A percentile compares a stretch with the other conserved stretches of the same genome.
Evolutionary conservation across 352 stramenopile genomes (phyloP).

Genomic region (Globisporangium spinosum): DNA sequence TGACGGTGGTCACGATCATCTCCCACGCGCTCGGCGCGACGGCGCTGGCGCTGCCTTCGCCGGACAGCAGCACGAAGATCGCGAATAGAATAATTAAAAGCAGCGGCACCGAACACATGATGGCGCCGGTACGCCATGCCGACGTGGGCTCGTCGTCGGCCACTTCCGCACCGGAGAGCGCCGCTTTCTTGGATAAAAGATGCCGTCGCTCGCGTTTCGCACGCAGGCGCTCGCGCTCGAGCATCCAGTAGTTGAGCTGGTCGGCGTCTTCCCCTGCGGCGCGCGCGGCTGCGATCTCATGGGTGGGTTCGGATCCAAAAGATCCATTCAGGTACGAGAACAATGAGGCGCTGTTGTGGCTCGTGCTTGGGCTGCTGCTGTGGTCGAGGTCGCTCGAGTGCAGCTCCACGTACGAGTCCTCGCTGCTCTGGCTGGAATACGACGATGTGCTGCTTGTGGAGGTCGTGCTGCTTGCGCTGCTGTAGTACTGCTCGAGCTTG

Average conservation of each 20-base stretch:
- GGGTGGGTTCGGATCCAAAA: conserved; percentile 22
- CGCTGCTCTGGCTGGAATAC: neutral
- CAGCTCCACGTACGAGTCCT: conserved; percentile 6
- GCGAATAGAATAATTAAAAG: conserved; percentile 54
- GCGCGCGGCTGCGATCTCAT: conserved; percentile 25
- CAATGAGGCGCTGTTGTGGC: neutral
- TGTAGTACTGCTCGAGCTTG: conserved; percentile 19
- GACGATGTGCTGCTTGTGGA: conserved; percentile 7
- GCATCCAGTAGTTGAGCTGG: conserved; percentile 74
- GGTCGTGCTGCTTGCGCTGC: neutral
- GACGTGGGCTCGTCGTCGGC: conserved; percentile 31
- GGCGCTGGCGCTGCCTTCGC: conserved; percentile 19
- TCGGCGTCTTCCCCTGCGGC: conserved; percentile 20
- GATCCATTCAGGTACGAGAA: conserved; percentile 15
- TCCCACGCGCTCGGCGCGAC: conserved; percentile 14
- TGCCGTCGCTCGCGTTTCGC: conserved; percentile 17
- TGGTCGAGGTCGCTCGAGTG: neutral
- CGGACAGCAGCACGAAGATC: conserved; percentile 49
- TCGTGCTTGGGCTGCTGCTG: conserved; percentile 10
- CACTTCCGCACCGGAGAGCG: neutral
- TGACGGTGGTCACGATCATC: conserved; percentile 16
- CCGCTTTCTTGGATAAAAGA: conserved; percentile 15
- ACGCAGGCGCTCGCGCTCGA: conserved; percentile 59
- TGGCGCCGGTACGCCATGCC: conserved; percentile 43
- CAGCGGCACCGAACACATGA: conserved; percentile 75